Conservation (phyloP, 148 eudicot genomes). For the Vaccinium vitisidaea region DNA sequence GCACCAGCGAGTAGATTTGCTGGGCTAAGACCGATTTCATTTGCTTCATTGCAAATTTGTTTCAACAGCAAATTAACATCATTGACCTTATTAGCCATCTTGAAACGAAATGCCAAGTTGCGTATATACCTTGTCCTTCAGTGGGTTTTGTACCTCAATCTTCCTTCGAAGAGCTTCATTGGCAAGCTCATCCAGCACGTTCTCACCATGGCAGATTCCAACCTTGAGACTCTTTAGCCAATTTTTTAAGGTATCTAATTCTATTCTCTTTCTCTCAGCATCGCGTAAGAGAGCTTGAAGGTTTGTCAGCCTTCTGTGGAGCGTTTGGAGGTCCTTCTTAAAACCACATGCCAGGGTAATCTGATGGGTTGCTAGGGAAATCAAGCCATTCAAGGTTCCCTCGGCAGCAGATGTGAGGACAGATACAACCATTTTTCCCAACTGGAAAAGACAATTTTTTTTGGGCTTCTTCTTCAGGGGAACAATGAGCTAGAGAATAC, state of each 20-base stretch:
- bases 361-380: no score
- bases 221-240: not conserved
- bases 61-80: not conserved
- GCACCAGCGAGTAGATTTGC: no score
- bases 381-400: no score
- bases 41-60: not conserved
- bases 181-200: slow-evolving; percentile 11
- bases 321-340: no score
- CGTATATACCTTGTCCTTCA: not conserved
- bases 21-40: not conserved
- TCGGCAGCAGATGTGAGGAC: no score
- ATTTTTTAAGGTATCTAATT: not conserved
- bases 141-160: not conserved
- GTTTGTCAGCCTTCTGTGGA: no score
- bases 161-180: not conserved
- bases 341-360: no score
- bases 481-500: no score
- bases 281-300: not conserved
- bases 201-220: not conserved
- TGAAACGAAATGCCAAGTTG: not conserved
- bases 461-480: no score
- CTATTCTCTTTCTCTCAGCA: not conserved
- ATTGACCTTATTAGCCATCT: slow-evolving; percentile 14
- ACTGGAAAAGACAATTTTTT: no score
- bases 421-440: no score